These are phyloP conservation scores for Strigomonas culicis DNA, from an alignment of 208 protist species.

Conservation along the genomic window DNA sequence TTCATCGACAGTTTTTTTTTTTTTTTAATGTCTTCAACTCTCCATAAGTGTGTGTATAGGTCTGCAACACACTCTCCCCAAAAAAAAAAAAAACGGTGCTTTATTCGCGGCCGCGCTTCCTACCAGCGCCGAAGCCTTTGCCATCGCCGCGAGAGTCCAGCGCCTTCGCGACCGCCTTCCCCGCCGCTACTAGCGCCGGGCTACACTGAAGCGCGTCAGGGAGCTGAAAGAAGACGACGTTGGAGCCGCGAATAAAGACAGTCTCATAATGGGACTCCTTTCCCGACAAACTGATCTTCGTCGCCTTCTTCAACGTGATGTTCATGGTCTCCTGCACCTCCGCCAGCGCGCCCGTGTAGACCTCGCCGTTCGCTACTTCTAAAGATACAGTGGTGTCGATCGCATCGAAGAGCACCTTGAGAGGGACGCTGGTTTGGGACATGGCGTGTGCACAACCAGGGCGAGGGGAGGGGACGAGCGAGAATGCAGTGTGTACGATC, in stretches of 20 bases:
- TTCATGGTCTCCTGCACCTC: constrained; percentile 93
- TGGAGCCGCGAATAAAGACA: constrained; percentile 88
- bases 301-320: constrained; percentile 75
- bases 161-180: constrained; percentile 47
- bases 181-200: constrained; percentile 64
- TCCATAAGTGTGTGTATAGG: too few species aligned
- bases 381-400: constrained; percentile 85
- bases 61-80: too few species aligned
- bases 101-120: constrained; percentile 30
- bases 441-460: background rate
- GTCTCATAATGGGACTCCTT: constrained; percentile 51
- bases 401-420: constrained; percentile 94
- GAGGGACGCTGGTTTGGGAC: constrained; percentile 52
- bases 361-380: constrained; percentile 89
- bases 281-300: constrained; percentile 67
- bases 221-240: constrained; percentile 91
- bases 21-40: too few species aligned
- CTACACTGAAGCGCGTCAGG: constrained; percentile 82
- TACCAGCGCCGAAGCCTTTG: constrained; percentile 69
- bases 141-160: constrained; percentile 72
- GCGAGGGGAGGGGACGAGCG: background rate
- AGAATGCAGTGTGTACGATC: background rate
- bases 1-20: too few species aligned
- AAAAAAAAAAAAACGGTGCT: too few species aligned
- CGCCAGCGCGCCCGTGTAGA: constrained; percentile 84